These are phyloP conservation scores for Ogataea populi-albae DNA, from an alignment of 805 yeast species.

Conservation along the genomic window DNA sequence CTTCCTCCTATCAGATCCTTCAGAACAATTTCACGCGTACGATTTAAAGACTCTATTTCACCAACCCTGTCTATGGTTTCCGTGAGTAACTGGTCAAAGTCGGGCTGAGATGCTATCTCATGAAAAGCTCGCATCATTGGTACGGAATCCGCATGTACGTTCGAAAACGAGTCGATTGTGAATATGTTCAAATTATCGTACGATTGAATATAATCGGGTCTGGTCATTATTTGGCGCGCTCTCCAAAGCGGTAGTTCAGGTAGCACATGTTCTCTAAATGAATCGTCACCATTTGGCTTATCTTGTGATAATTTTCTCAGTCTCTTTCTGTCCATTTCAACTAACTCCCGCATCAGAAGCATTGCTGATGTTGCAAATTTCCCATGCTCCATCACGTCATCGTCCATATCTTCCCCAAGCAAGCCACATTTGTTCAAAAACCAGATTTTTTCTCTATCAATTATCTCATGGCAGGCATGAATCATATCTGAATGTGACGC, in stretches of 20 bases:
- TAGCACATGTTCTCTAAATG: constrained; percentile 45
- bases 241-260: constrained; percentile 82
- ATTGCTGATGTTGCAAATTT: constrained; percentile 73
- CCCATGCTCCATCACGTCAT: constrained; percentile 83
- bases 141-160: constrained; percentile 76
- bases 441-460: constrained; percentile 84
- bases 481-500: constrained; percentile 55
- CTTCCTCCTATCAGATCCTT: constrained; percentile 64
- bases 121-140: constrained; percentile 90
- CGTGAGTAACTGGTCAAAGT: constrained; percentile 61
- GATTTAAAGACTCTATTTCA: constrained; percentile 71
- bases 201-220: constrained; percentile 73
- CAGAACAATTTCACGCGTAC: constrained; percentile 72
- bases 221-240: constrained; percentile 80
- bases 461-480: constrained; percentile 62
- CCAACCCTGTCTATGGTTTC: constrained; percentile 67
- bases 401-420: constrained; percentile 77
- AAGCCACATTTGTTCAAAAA: constrained; percentile 79
- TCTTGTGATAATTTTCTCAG: constrained; percentile 24
- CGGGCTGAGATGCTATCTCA: constrained; percentile 69
- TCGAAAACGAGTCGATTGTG: constrained; percentile 69
- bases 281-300: constrained; percentile 10
- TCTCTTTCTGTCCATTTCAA: constrained; percentile 55
- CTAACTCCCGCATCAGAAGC: constrained; percentile 67
- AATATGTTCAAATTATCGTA: constrained; percentile 77